Evolutionary conservation across 1,284 basidiomycete species (phyloP), one percentile per base, ranked within the genome.

Genomic region (Fistulina hepatica): DNA sequence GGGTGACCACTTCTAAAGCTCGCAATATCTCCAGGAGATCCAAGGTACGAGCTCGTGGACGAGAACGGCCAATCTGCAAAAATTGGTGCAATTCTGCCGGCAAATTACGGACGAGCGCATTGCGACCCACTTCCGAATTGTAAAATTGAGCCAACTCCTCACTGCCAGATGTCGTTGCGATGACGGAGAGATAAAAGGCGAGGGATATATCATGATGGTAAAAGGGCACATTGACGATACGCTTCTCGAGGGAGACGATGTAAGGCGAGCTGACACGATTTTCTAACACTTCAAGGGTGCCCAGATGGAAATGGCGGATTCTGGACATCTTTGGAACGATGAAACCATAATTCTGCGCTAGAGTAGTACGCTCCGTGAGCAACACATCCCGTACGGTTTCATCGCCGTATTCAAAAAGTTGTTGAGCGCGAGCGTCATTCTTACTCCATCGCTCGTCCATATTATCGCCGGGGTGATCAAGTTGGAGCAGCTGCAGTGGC

Each of bases 311-410:
- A 41, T 71, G 63, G 23, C 72, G 71, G 9, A 73, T 70, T 27
- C 84, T 69, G 7, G 72, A 57, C 22, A 68, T 67, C 49, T 73
- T 78, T 9, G 76, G 81, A 16, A 71, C 60, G 32, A 80, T 66
- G 51, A 71, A 83, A 11, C 82, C 82, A 51, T 81, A 81, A 22
- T 70, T 44, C 47, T 88, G 82, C 5, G 71, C 67, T 12, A 78
- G 47, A 1, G 79, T 80, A 35, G 71, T 71, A 36, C 69, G 66
- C 50, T 86, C 80, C 1, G 70, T 65, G 7, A 82, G 56, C 37
- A 84, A 60, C n/a, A 71, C 64, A 10, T 74, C 68, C 24, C 70
- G 69, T 32, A 81, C 65, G 3, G 61, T 65, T 8, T 65, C 58
- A 37, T 72, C 69, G 33, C 73, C 67, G 30, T 65, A 58, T 4